Percentiles rank a stretch among this genome's conserved stretches.
Conservation (phyloP, 176 grass and related monocot genomes). For the Aegilops umbellulata region DNA sequence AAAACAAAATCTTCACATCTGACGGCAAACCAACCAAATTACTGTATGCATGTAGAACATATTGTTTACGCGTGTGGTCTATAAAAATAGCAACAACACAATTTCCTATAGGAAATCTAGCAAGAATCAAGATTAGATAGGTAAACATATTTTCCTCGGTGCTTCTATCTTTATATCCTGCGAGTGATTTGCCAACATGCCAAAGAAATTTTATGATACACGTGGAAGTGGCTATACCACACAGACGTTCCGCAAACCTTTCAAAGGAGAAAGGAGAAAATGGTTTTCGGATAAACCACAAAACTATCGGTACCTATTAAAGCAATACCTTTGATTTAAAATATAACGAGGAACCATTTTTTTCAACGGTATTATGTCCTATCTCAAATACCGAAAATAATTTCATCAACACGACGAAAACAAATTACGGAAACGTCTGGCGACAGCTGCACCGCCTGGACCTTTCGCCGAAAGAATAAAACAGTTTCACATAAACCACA, state of each 20-base stretch:
- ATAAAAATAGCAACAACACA: neutral
- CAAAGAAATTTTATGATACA: accelerated
- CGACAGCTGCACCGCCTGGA: accelerated
- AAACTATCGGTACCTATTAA: accelerated
- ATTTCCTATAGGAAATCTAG: neutral
- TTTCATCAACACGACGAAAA: accelerated
- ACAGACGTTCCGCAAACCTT: accelerated
- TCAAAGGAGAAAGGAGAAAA: neutral
- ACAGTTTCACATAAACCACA: neutral
- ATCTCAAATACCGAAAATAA: neutral
- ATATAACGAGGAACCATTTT: neutral
- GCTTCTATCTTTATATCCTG: neutral
- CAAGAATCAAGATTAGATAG: too few relatives aligned
- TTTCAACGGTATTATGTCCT: neutral
- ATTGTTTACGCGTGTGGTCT: neutral
- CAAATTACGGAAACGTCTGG: neutral
- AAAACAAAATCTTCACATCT: neutral
- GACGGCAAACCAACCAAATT: too few relatives aligned
- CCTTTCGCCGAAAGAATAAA: neutral
- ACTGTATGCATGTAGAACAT: neutral
- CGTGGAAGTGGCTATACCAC: accelerated
- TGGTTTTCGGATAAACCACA: accelerated
- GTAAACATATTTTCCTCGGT: neutral
- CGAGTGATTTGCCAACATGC: accelerated
- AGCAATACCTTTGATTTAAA: neutral